These are phyloP conservation scores for Fragaria nilgerrensis DNA, from an alignment of 306 rosid species.

Conservation along the genomic window DNA sequence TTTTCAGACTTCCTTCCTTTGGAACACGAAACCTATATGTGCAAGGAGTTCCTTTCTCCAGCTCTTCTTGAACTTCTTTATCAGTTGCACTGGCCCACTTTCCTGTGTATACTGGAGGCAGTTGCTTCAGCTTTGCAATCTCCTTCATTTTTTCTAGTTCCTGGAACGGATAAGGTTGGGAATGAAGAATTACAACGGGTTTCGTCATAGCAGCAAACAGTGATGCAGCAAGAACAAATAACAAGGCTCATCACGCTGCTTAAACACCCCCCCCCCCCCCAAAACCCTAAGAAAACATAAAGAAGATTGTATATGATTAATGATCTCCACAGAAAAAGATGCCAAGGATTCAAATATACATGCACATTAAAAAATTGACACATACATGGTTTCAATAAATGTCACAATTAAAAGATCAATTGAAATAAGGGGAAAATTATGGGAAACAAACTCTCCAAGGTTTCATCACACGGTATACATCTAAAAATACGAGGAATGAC, in stretches of 20 bases:
- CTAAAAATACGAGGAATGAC: neutral
- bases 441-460: neutral
- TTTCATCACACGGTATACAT: neutral
- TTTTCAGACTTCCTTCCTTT: constrained; percentile 73
- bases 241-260: neutral
- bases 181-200: neutral
- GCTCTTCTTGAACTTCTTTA: constrained; percentile 67
- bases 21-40: constrained; percentile 87
- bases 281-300: neutral
- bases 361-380: neutral
- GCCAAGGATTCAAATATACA: neutral
- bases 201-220: neutral
- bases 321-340: neutral
- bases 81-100: constrained; percentile 76
- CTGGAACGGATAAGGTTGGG: constrained; percentile 33
- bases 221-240: neutral
- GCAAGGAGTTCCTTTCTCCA: constrained; percentile 66
- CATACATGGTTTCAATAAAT: neutral
- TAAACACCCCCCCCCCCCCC: neutral
- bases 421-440: neutral
- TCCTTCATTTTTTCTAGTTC: constrained; percentile 95
- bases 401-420: neutral
- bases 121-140: constrained; percentile 61
- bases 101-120: constrained; percentile 89
- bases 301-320: neutral